These are phyloP conservation scores for Podospora appendiculata DNA, from an alignment of 495 filamentous ascomycete genomes.

Conservation along the genomic window DNA sequence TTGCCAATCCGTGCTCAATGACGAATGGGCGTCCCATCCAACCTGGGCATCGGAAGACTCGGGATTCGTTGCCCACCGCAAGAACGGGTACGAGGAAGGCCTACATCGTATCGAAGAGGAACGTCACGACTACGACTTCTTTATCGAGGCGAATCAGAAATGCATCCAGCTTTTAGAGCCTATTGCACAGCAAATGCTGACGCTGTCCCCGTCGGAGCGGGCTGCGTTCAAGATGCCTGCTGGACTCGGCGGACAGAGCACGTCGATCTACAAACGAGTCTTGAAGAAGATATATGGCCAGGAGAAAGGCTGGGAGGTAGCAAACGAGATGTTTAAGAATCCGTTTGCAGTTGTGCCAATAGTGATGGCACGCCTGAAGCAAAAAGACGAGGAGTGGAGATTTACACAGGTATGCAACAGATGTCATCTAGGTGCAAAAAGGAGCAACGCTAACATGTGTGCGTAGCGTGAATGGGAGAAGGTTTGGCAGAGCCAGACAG, in stretches of 20 bases:
- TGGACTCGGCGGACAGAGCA: constrained; percentile 86
- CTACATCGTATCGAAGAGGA: constrained; percentile 97
- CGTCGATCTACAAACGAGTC: constrained; percentile 90
- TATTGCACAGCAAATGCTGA: constrained; percentile 77
- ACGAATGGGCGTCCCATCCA: constrained; percentile 97
- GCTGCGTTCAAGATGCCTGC: constrained; percentile 65
- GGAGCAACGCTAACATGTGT: too few relatives aligned
- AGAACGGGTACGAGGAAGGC: constrained; percentile 88
- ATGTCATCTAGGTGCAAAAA: too few relatives aligned
- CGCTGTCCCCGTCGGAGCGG: constrained; percentile 63
- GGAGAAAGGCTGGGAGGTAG: constrained; percentile 73
- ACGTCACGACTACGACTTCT: constrained; percentile 96
- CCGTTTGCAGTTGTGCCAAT: constrained; percentile 81
- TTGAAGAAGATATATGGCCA: constrained; percentile 97
- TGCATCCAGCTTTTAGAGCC: constrained; percentile 94
- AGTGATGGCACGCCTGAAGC: constrained; percentile 78
- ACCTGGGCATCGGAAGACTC: constrained; percentile 99
- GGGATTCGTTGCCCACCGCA: constrained; percentile 94
- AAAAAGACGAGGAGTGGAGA: constrained; percentile 95
- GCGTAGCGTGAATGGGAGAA: constrained; percentile 88
- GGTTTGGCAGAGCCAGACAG: constrained; percentile 92
- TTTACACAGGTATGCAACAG: constrained; percentile 45
- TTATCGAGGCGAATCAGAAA: constrained; percentile 86
- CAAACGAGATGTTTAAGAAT: constrained; percentile 69
- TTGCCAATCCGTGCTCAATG: constrained; percentile 85